Conservation (phyloP, 2,329 filamentous ascomycete species). For the Scedosporium aurantiacum region DNA sequence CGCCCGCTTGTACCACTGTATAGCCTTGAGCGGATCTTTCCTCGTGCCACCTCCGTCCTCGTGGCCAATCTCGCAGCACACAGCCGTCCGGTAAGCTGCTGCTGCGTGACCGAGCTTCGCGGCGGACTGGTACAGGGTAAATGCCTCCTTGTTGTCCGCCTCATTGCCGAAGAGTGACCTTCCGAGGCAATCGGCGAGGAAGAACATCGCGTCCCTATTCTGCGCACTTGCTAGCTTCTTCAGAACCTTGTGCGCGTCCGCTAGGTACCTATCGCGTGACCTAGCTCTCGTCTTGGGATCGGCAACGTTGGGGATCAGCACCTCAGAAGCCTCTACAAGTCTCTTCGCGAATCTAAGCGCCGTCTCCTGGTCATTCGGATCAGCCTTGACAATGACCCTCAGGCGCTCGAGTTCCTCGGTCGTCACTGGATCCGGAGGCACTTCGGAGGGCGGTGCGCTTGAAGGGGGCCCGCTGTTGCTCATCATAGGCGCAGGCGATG, state of each 20-base stretch:
- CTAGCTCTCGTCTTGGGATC: slow-evolving; percentile 66
- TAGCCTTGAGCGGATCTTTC: slow-evolving; percentile 82
- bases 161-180: slow-evolving; percentile 69
- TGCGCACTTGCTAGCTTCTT: slow-evolving; percentile 72
- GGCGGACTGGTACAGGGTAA: slow-evolving; percentile 83
- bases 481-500: slow-evolving; percentile 6
- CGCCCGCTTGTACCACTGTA: slow-evolving; percentile 95
- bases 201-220: slow-evolving; percentile 85
- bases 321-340: slow-evolving; percentile 71
- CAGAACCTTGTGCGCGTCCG: slow-evolving; percentile 80
- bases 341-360: slow-evolving; percentile 70
- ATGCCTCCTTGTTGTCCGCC: slow-evolving; percentile 82
- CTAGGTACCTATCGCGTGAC: slow-evolving; percentile 68
- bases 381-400: slow-evolving; percentile 55
- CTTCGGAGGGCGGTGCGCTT: slow-evolving; percentile 11
- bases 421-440: slow-evolving; percentile 49
- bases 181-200: slow-evolving; percentile 80
- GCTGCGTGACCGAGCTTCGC: slow-evolving; percentile 80
- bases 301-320: slow-evolving; percentile 52
- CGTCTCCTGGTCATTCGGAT: slow-evolving; percentile 60
- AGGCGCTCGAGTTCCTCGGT: slow-evolving; percentile 66
- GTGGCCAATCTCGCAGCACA: slow-evolving; percentile 92
- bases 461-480: not conserved
- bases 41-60: slow-evolving; percentile 91
- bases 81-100: slow-evolving; percentile 86